Percentiles rank a stretch among this genome's conserved stretches.
Evolutionary conservation across 805 yeast species (phyloP).

Genomic region (Candida pini): DNA sequence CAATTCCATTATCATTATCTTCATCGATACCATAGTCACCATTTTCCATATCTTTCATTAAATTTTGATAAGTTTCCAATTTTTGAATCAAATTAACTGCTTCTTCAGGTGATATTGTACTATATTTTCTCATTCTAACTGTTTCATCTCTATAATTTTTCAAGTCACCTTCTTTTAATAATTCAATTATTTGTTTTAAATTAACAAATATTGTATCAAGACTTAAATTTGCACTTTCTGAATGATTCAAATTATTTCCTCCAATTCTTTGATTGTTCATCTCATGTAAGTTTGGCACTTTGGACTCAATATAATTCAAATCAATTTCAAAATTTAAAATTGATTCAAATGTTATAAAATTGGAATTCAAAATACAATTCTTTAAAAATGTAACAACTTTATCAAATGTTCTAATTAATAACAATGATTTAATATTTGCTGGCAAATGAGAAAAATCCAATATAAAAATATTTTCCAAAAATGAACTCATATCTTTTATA

Average conservation of each 20-base stretch:
- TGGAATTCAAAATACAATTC: constrained; percentile 47
- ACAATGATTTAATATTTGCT: constrained; percentile 63
- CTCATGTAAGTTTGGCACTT: constrained; percentile 35
- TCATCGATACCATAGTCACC: constrained; percentile 8
- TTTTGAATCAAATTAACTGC: constrained; percentile 60
- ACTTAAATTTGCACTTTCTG: constrained; percentile 33
- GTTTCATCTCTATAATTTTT: constrained; percentile 58
- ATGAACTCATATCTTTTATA: constrained; percentile 79
- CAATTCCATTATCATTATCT: no score
- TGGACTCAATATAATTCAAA: constrained; percentile 65
- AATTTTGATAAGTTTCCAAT: constrained; percentile 30
- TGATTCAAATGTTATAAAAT: constrained; percentile 56
- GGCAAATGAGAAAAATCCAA: constrained; percentile 84
- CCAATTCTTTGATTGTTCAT: constrained; percentile 12
- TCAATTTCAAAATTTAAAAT: constrained; percentile 73
- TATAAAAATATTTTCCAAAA: constrained; percentile 76
- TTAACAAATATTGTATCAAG: constrained; percentile 71
- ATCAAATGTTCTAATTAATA: constrained; percentile 85
- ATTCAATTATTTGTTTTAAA: constrained; percentile 71
- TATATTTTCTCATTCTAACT: constrained; percentile 58
- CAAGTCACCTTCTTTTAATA: constrained; percentile 57
- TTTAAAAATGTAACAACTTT: constrained; percentile 69
- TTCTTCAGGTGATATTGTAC: constrained; percentile 66
- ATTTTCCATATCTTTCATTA: constrained; percentile 9
- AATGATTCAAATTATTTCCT: constrained; percentile 11